A percentile compares a stretch with the other conserved stretches of the same genome.
These are phyloP conservation scores for Boletus barrowsii DNA, from an alignment of 768 basidiomycete species.

Conservation along the genomic window DNA sequence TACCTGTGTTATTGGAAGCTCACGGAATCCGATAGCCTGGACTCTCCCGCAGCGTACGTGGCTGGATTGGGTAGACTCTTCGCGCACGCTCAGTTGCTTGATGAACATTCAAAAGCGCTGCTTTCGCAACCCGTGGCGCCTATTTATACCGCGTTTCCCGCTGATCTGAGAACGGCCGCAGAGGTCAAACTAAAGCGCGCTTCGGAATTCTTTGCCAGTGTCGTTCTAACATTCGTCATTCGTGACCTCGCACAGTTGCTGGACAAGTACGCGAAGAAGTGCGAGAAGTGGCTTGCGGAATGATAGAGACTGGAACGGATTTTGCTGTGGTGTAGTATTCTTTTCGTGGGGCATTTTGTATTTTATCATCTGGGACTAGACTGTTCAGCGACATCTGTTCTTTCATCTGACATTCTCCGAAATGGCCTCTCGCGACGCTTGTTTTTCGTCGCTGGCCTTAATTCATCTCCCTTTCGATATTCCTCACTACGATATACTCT, in stretches of 20 bases:
- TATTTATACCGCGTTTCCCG: slow-evolving; percentile 68
- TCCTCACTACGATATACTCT: slow-evolving; percentile 24
- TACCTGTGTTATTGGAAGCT: slow-evolving; percentile 11
- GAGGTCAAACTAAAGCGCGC: slow-evolving; percentile 76
- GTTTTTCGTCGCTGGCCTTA: slow-evolving; percentile 9
- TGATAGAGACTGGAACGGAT: slow-evolving; percentile 36
- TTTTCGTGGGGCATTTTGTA: slow-evolving; percentile 30
- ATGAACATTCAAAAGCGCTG: slow-evolving; percentile 80
- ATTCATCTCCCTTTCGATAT: slow-evolving; percentile 16
- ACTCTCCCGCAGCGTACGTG: slow-evolving; percentile 85
- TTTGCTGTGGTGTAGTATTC: slow-evolving; percentile 26
- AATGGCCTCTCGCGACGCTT: slow-evolving; percentile 12
- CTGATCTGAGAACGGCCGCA: slow-evolving; percentile 57
- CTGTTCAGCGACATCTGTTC: slow-evolving; percentile 29
- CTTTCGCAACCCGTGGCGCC: slow-evolving; percentile 63
- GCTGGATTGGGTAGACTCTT: slow-evolving; percentile 74
- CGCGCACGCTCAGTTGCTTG: slow-evolving; percentile 71
- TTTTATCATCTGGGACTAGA: slow-evolving; percentile 36
- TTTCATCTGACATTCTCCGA: slow-evolving; percentile 23
- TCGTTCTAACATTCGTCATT: slow-evolving; percentile 87
- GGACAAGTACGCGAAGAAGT: slow-evolving; percentile 92
- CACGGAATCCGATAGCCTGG: slow-evolving; percentile 51
- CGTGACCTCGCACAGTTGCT: slow-evolving; percentile 80
- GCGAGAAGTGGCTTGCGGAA: slow-evolving; percentile 89
- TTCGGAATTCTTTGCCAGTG: slow-evolving; percentile 90